These are phyloP conservation scores for Aspergillus felis DNA, from an alignment of 2,329 filamentous ascomycete species.

Conservation along the genomic window DNA sequence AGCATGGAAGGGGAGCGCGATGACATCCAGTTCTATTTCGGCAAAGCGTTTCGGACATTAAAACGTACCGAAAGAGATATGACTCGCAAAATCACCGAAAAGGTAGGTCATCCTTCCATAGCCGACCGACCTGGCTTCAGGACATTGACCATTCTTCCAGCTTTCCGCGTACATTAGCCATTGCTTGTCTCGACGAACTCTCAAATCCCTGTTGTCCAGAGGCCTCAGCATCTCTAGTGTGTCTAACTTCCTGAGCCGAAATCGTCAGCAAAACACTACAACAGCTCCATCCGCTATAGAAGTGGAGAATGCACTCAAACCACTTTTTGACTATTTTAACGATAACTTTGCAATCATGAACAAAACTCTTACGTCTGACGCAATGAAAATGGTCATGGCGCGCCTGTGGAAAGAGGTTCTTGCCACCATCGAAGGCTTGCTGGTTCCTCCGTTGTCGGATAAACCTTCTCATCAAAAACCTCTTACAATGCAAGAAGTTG, in stretches of 20 bases:
- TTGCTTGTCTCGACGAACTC: constrained; percentile 76
- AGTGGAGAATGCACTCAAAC: constrained; percentile 74
- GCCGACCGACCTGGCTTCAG: neutral
- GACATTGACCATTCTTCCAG: constrained; percentile 42
- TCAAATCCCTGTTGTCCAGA: constrained; percentile 70
- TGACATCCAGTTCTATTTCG: constrained; percentile 98
- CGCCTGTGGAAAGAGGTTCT: constrained; percentile 97
- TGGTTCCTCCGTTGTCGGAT: constrained; percentile 91
- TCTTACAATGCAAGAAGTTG: constrained; percentile 80
- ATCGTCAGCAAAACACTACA: constrained; percentile 45
- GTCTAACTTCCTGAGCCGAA: constrained; percentile 61
- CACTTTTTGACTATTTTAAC: constrained; percentile 91
- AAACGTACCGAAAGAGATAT: constrained; percentile 97
- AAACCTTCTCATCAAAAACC: constrained; percentile 85
- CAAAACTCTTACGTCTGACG: constrained; percentile 84
- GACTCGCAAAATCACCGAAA: constrained; percentile 96
- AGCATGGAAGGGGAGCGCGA: constrained; percentile 99
- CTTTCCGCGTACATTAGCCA: constrained; percentile 90
- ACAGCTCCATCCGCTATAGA: constrained; percentile 66
- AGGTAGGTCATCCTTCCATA: constrained; percentile 54
- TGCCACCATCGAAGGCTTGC: constrained; percentile 79
- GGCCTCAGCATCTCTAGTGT: constrained; percentile 69
- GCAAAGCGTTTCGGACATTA: constrained; percentile 89
- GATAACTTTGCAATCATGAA: constrained; percentile 99
- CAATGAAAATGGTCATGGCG: constrained; percentile 99